Base-by-base conservation (phyloP, 305 asterid species). In the Fraxinus baroniana region DNA sequence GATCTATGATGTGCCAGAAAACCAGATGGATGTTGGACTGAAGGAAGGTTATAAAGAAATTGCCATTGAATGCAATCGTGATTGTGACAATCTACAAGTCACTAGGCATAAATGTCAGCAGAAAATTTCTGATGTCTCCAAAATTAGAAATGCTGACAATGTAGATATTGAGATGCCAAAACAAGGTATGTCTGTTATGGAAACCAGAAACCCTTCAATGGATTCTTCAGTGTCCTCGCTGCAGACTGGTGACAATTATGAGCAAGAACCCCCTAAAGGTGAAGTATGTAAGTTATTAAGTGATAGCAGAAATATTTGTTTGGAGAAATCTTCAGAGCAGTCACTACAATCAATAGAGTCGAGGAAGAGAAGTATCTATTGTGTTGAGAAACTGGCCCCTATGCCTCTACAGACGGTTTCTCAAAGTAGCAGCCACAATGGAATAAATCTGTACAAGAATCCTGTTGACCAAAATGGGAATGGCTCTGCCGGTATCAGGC, bases 101-200 rank as follows among this genome's bases (percentile, higher is more conserved):
- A 80, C 83, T 22, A 87, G 86, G 82, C 84, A 78, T 82, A 89
- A 91, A 80, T 46, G 85, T 68, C 85, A 88, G 20, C 76, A 86
- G 71, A 89, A 86, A 83, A 66, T 81, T 81, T 73, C 88, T 73
- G 84, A 76, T 78, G 83, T 85, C 84, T 85, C 89, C 83, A 79
- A 74, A 60, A 52, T 72, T 83, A 83, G 82, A 80, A 86, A 78
- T 73, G 80, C 18, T 17, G 86, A 81, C 78, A 70, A 41, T 78
- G 81, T 68, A 81, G 78, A 76, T 55, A 60, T 46, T 74, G 44
- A 77, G 76, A 49, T 79, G 81, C 81, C 83, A 79, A 78, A 35
- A 68, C 83, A 85, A 44, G 32, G 72, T 82, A 49, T 88, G 46
- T 78, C 90, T 81, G 33, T 73, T 79, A 73, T 70, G 77, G 86